Conservation (phyloP, 441 rosid species). For the Euphorbia schlechtendalii region DNA sequence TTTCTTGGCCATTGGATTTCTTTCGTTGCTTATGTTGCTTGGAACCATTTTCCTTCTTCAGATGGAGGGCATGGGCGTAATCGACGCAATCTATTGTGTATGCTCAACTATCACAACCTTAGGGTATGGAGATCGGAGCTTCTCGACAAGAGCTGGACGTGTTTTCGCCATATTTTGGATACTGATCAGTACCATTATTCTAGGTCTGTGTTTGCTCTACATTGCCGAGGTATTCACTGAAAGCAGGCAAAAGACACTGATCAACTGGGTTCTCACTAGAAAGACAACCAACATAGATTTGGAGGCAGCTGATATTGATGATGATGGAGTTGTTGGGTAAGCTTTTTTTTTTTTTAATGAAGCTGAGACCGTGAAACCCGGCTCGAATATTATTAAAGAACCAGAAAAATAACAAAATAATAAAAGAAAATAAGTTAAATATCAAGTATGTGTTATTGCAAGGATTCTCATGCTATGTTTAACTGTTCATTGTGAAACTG, state of each 20-base stretch:
- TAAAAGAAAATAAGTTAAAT: no score
- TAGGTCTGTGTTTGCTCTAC: constrained; percentile 57
- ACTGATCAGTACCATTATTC: constrained; percentile 40
- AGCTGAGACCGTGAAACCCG: no score
- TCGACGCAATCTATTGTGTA: constrained; percentile 62
- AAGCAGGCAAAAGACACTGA: constrained; percentile 43
- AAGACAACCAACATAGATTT: constrained; percentile 47
- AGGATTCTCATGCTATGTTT: background rate
- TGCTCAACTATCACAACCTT: constrained; percentile 70
- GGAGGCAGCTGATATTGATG: constrained; percentile 73
- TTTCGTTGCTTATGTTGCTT: constrained; percentile 33
- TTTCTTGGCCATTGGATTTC: constrained; percentile 29
- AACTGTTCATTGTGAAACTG: background rate
- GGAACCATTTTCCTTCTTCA: constrained; percentile 40
- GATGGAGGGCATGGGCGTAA: constrained; percentile 33
- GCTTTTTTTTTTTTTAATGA: no score
- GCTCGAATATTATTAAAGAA: no score
- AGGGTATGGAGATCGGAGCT: constrained; percentile 75
- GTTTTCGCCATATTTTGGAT: constrained; percentile 61
- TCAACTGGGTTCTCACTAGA: constrained; percentile 58
- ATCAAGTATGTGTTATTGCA: no score
- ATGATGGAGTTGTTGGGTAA: constrained; percentile 59
- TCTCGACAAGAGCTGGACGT: constrained; percentile 45
- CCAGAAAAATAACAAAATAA: no score
- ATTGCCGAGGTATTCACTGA: constrained; percentile 52